phyloP scores from a whole-genome alignment of 805 yeast species.

The Sungouiozyma ichnusensis region DNA sequence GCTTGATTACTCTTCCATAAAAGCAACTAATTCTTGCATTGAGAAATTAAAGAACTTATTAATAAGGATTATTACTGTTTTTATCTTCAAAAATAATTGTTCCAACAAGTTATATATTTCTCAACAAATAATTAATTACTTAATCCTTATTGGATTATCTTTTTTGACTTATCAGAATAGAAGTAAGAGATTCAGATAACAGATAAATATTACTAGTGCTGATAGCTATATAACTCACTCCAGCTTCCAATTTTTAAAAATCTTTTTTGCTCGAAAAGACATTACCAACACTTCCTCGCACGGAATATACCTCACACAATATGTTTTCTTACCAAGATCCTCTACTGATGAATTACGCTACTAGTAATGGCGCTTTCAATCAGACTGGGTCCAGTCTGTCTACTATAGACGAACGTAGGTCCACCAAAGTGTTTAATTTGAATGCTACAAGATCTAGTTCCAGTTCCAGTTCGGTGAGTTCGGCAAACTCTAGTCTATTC shows the following conservation, averaged over 20 bases:
- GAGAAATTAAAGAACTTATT: neutral
- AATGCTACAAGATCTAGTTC: slow-evolving; percentile 10
- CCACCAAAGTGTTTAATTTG: slow-evolving; percentile 4
- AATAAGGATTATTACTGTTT: neutral
- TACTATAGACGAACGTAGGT: slow-evolving; percentile 3
- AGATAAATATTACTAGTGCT: too few relatives aligned
- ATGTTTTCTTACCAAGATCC: neutral
- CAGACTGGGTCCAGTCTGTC: neutral
- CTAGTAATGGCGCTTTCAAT: neutral
- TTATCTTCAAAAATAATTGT: too few relatives aligned
- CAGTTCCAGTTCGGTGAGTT: slow-evolving; percentile 5
- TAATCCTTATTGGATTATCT: too few relatives aligned
- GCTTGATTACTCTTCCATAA: neutral
- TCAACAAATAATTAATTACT: too few relatives aligned
- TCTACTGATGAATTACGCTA: neutral
- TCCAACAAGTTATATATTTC: too few relatives aligned
- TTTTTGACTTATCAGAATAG: too few relatives aligned
- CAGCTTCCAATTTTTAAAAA: too few relatives aligned
- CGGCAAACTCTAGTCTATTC: neutral
- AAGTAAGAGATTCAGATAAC: too few relatives aligned
- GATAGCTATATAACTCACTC: too few relatives aligned
- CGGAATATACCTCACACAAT: neutral
- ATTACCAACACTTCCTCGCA: too few relatives aligned
- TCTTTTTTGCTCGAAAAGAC: too few relatives aligned
- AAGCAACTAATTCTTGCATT: too few relatives aligned